Percentiles rank a stretch among this genome's conserved stretches.
These are phyloP conservation scores for Neurospora africana DNA, from an alignment of 495 filamentous ascomycete species.

Conservation along the genomic window DNA sequence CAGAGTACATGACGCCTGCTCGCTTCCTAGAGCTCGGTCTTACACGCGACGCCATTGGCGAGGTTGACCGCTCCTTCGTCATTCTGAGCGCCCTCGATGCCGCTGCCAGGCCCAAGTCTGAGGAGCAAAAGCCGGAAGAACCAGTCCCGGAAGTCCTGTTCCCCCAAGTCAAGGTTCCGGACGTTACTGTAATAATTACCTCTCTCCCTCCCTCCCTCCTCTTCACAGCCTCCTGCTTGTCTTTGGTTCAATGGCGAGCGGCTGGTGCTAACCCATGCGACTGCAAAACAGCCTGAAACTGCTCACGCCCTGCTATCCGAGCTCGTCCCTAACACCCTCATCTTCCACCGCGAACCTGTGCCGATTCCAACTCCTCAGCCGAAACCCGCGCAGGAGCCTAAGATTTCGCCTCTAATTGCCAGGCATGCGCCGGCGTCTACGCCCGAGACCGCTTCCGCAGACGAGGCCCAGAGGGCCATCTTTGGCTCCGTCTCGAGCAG, in stretches of 20 bases:
- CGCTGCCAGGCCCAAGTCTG: background rate
- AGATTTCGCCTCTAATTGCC: slow-evolving; percentile 15
- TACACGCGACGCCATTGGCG: slow-evolving; percentile 28
- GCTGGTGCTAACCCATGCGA: background rate
- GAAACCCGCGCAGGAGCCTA: background rate
- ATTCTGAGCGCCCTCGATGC: slow-evolving; percentile 4
- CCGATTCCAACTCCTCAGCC: slow-evolving; percentile 13
- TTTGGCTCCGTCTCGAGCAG: slow-evolving; percentile 32
- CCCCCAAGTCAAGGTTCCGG: background rate
- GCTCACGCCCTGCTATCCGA: slow-evolving; percentile 85
- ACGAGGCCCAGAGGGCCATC: slow-evolving; percentile 15
- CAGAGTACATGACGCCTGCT: slow-evolving; percentile 35
- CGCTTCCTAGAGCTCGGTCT: slow-evolving; percentile 33
- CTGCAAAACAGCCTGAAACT: slow-evolving; percentile 47
- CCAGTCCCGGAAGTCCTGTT: background rate
- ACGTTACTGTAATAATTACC: slow-evolving; percentile 5
- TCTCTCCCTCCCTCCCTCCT: background rate
- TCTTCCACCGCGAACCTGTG: slow-evolving; percentile 66
- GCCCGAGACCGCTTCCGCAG: background rate
- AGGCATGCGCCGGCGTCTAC: background rate
- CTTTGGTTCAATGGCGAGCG: background rate
- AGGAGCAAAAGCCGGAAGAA: background rate
- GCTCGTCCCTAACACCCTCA: slow-evolving; percentile 75
- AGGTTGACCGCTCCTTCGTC: slow-evolving; percentile 29
- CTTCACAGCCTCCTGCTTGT: background rate